Evolutionary conservation across 2,329 filamentous ascomycete genomes (phyloP).

Genomic region (Xylariaceae sp.): DNA sequence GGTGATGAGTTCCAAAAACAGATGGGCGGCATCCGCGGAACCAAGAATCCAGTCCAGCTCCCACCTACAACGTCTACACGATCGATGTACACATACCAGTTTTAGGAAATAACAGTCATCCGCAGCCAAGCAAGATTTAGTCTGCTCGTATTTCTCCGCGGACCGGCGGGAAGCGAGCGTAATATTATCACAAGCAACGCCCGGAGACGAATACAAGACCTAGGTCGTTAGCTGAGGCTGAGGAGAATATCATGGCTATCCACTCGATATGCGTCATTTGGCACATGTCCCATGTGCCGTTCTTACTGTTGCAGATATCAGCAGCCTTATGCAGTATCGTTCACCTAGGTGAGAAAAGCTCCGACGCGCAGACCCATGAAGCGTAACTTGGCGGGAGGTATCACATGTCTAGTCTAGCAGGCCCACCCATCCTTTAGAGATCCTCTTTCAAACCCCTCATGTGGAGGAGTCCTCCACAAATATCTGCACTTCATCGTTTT

Average conservation of each 20-base stretch:
- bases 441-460: neutral
- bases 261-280: neutral
- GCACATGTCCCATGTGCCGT: neutral
- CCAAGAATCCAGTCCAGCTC: too few species aligned
- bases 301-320: neutral
- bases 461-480: neutral
- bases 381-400: neutral
- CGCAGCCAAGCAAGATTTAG: neutral
- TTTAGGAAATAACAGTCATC: too few species aligned
- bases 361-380: neutral
- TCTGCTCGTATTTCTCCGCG: neutral
- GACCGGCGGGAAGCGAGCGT: neutral
- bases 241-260: neutral
- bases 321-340: neutral
- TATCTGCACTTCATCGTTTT: neutral
- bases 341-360: neutral
- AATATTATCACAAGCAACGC: neutral
- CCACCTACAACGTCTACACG: too few species aligned
- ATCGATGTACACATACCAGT: too few species aligned
- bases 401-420: neutral
- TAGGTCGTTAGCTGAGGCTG: neutral
- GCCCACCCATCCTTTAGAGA: slow-evolving; percentile 4
- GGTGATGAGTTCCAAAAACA: too few species aligned
- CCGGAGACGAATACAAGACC: neutral
- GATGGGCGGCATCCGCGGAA: too few species aligned